phyloP scores from a whole-genome alignment of 1,284 basidiomycete genomes.

The Paramarasmius palmivorus region DNA sequence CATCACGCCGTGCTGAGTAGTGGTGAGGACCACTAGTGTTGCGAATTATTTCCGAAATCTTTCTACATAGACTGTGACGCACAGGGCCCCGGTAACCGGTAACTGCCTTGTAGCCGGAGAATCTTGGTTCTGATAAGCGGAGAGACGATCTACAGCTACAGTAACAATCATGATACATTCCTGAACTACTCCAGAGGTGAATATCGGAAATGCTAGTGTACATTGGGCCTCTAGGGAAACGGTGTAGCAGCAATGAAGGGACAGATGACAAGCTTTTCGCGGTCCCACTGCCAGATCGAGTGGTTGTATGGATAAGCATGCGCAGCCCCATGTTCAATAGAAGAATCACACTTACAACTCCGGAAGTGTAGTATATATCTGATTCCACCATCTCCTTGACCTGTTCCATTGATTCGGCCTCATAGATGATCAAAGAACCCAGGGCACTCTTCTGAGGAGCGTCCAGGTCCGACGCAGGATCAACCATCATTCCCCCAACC shows the following conservation, averaged over 20 bases:
- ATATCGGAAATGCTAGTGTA: too few relatives aligned
- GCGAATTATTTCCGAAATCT: not conserved
- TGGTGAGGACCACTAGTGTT: not conserved
- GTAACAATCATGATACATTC: too few relatives aligned
- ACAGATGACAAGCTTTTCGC: slow-evolving; percentile 40
- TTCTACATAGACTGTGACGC: not conserved
- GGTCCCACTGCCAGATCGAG: slow-evolving; percentile 30
- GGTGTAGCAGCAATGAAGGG: slow-evolving; percentile 41
- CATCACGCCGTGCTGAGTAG: not conserved
- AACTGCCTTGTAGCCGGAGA: not conserved
- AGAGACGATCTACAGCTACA: too few relatives aligned
- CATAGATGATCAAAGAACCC: slow-evolving; percentile 50
- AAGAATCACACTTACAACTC: slow-evolving; percentile 54
- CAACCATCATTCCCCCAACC: slow-evolving; percentile 47
- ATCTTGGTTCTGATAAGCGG: too few relatives aligned
- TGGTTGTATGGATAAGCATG: not conserved
- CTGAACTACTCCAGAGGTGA: too few relatives aligned
- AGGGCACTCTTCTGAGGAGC: slow-evolving; percentile 42
- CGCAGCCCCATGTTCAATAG: not conserved
- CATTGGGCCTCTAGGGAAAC: slow-evolving; percentile 21
- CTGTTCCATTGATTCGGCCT: slow-evolving; percentile 48
- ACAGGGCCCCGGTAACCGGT: not conserved
- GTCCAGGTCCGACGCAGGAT: slow-evolving; percentile 34
- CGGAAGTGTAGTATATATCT: slow-evolving; percentile 55
- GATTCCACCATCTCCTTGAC: slow-evolving; percentile 47